Conservation (phyloP, 352 stramenopile species). For the Phytophthora boehmeriae region DNA sequence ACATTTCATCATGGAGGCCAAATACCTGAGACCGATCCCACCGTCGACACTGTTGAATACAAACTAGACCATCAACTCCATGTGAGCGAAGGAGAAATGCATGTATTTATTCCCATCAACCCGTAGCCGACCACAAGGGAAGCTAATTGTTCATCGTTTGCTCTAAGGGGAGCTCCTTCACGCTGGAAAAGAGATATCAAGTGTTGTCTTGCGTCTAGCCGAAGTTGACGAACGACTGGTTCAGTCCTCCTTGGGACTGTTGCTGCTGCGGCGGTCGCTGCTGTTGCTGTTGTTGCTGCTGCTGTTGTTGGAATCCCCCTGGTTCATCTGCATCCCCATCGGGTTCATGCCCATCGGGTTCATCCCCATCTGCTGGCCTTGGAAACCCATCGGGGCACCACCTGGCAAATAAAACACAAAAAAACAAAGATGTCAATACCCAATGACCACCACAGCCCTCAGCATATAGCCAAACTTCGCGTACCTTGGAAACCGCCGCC, state of each 20-base stretch:
- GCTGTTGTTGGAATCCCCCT: constrained; percentile 53
- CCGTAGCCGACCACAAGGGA: constrained; percentile 19
- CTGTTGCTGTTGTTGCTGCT: constrained; percentile 37
- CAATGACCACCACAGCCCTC: neutral
- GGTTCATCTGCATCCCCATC: constrained; percentile 65
- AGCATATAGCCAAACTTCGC: constrained; percentile 6
- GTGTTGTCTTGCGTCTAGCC: constrained; percentile 38
- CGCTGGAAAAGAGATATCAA: constrained; percentile 32
- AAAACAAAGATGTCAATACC: constrained; percentile 3
- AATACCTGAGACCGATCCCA: constrained; percentile 19
- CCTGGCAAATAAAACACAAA: constrained; percentile 24
- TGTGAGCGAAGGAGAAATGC: constrained; percentile 15
- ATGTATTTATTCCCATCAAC: constrained; percentile 32
- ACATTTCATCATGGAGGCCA: constrained; percentile 40
- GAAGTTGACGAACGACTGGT: constrained; percentile 84
- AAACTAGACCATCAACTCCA: neutral
- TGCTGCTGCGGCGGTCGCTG: constrained; percentile 47
- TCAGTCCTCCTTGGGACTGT: constrained; percentile 53
- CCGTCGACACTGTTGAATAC: neutral
- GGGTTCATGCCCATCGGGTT: constrained; percentile 56
- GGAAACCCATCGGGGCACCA: constrained; percentile 57
- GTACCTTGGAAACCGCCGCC: constrained; percentile 61
- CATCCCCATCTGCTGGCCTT: constrained; percentile 57
- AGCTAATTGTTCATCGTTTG: constrained; percentile 11
- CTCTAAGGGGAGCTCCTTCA: constrained; percentile 30